Base-by-base conservation (phyloP, 139 green algal genomes). In the Pleodorina starrii region DNA sequence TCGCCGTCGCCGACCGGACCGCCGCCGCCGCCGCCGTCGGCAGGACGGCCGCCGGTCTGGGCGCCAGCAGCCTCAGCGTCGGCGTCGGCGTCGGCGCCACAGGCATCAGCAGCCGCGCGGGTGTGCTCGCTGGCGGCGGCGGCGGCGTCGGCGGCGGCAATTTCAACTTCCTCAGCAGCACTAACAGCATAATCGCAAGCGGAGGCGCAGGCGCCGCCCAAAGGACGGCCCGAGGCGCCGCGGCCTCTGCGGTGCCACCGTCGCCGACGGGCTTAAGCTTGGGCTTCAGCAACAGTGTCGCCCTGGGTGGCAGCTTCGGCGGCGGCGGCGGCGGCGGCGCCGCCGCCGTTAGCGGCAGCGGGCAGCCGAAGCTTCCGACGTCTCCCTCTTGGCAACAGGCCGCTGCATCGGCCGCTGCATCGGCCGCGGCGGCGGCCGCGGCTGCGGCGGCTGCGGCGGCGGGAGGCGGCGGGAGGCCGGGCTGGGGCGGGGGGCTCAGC, bases 361-460 rank as follows among this genome's bases (percentile, higher is more conserved):
- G n/a, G 68, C 68, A 27, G 68, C 68, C 68, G 68, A 29, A 3
- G 32, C 32, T 46, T 3, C 10, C 68, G 32, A 21, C 11, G 35
- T 76, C 68, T n/a, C 68, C 68, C 2, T 76, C 40, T 10, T 80
- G 72, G 72, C 72, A 80, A 40, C 40, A 38, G 72, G 72, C 72
- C 10, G 72, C 72, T 25, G 72, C 72, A 11, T 35, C 72, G 7
- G 72, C 72, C 1, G 72, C 27, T 1, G 40, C 72, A 21, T 38
- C 72, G 43, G 72, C 72, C 1, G 72, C 72, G 11, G 17, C 72
- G 25, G 72, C 72, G n/a, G n/a, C 72, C 17, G 72, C 72, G 43
- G 72, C 72, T 5, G 72, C 72, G 11, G 17, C 72, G 25, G 72
- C 72, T 25, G 72, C 72, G 19, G 72, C 72, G 40, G 40, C 40